Evolutionary conservation across 768 basidiomycete species (phyloP), one percentile per base, ranked within the genome.

Genomic region (Agaricus sinodeliciosus): DNA sequence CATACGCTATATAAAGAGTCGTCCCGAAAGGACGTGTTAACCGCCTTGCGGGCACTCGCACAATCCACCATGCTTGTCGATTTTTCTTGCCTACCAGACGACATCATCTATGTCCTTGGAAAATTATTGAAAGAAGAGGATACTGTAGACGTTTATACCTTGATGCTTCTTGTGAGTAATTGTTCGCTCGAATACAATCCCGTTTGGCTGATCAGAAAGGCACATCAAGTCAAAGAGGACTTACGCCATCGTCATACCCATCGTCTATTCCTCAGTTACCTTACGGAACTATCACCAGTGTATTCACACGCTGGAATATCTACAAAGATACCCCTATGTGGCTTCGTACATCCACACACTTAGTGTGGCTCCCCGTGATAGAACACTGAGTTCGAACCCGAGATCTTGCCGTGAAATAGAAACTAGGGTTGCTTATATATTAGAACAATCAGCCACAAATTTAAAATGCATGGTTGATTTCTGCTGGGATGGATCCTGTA

Each of bases 251-350:
- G 9, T 50, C n/a, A 9, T 50, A 13, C 49, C 49, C 12, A 42
- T 50, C 15, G 28, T 50, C 12, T 50, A 50, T 26, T 50, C 49
- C n/a, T 50, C 49, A 9, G 49, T 50, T n/a, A 16, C 34, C 41
- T 40, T 50, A 31, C 41, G 49, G 42, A 42, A 34, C 34, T 28
- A 12, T 18, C 49, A 41, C 11, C 49, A 50, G 28, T 50, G 49
- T 19, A 8, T 42, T 28, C 28, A 50, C 27, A 50, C 49, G 8
- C 31, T 50, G 31, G 40, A 26, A 18, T 43, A 43, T 31, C 31
- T 50, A 18, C 40, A 19, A 28, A 43, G 15, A 15, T 12, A 43
- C 18, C 49, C 49, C 13, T 25, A 31, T 13, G 41, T 50, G 13
- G 49, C 41, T 3, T 50, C 49, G 3, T 42, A 50, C 41, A 35